These are phyloP conservation scores for Hericium alpestre DNA, from an alignment of 768 basidiomycete species.

Conservation along the genomic window DNA sequence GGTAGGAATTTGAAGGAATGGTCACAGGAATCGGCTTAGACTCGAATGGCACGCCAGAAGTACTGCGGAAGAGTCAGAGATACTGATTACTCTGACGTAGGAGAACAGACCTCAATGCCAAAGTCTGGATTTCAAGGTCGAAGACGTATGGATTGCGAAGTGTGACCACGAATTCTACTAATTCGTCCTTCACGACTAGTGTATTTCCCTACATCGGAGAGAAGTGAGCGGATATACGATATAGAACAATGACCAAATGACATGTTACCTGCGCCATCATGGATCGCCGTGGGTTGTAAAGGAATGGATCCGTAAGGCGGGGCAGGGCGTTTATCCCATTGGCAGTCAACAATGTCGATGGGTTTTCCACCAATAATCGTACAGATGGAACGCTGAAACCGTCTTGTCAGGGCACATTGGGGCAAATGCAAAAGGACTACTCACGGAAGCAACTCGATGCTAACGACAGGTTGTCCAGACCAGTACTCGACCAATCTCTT, in stretches of 20 bases:
- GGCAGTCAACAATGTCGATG: slow-evolving; percentile 42
- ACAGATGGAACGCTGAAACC: slow-evolving; percentile 51
- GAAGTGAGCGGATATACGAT: not conserved
- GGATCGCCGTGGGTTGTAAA: slow-evolving; percentile 81
- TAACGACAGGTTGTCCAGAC: slow-evolving; percentile 72
- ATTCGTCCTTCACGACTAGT: slow-evolving; percentile 73
- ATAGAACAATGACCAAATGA: not conserved
- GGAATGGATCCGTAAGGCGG: slow-evolving; percentile 64
- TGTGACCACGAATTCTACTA: slow-evolving; percentile 69
- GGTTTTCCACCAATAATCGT: slow-evolving; percentile 66
- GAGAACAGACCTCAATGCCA: slow-evolving; percentile 61
- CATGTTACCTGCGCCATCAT: slow-evolving; percentile 42
- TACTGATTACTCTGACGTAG: not conserved
- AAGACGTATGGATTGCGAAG: slow-evolving; percentile 91
- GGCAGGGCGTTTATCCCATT: slow-evolving; percentile 31
- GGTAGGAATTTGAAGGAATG: slow-evolving; percentile 66
- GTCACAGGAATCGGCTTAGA: slow-evolving; percentile 50
- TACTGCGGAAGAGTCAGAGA: slow-evolving; percentile 34
- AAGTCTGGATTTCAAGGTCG: slow-evolving; percentile 75
- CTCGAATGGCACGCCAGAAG: slow-evolving; percentile 69
- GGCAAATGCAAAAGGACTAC: slow-evolving; percentile 16
- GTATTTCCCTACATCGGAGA: slow-evolving; percentile 36
- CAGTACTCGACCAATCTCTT: slow-evolving; percentile 70
- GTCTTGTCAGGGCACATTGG: not conserved
- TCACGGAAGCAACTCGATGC: slow-evolving; percentile 70